Percentiles rank a stretch among this genome's conserved stretches.
Evolutionary conservation across 2,329 filamentous ascomycete species (phyloP).

Genomic region (Ophiocordyceps unilateralis): DNA sequence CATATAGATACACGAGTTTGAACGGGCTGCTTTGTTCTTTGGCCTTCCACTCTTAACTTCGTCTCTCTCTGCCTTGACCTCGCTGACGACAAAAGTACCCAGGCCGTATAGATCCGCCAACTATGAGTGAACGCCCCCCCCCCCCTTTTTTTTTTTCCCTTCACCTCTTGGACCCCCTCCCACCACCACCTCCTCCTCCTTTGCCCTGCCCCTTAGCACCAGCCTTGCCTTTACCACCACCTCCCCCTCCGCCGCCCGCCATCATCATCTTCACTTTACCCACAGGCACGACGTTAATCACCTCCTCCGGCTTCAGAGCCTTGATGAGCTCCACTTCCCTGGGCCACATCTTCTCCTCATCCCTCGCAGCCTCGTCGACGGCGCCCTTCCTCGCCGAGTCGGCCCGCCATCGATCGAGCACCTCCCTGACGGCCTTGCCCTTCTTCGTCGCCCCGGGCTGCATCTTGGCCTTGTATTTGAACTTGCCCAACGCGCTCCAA

Average conservation of each 20-base stretch:
- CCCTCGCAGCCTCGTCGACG: slow-evolving; percentile 41
- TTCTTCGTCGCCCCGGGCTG: slow-evolving; percentile 85
- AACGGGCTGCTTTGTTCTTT: no score
- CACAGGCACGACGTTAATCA: slow-evolving; percentile 65
- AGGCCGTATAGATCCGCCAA: no score
- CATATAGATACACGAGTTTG: background rate
- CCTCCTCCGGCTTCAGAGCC: slow-evolving; percentile 64
- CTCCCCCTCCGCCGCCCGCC: slow-evolving; percentile 28
- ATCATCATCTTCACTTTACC: slow-evolving; percentile 67
- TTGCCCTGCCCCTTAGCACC: slow-evolving; percentile 16
- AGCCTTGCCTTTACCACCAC: slow-evolving; percentile 20
- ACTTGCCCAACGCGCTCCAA: slow-evolving; percentile 44
- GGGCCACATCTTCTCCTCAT: slow-evolving; percentile 66
- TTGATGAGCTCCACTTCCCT: slow-evolving; percentile 73
- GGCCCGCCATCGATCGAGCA: slow-evolving; percentile 63
- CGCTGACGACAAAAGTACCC: background rate
- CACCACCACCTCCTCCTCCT: slow-evolving; percentile 17
- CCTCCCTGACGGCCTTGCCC: slow-evolving; percentile 83
- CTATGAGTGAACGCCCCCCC: no score
- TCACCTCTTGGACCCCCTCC: slow-evolving; percentile 26
- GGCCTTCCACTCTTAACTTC: no score
- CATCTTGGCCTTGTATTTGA: slow-evolving; percentile 90
- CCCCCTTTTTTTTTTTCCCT: background rate
- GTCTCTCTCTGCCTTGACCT: background rate
- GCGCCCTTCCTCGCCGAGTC: slow-evolving; percentile 41